A percentile compares a stretch with the other conserved stretches of the same genome.
These are phyloP conservation scores for Ormosia semicastrata DNA, from an alignment of 306 rosid genomes.

Conservation along the genomic window DNA sequence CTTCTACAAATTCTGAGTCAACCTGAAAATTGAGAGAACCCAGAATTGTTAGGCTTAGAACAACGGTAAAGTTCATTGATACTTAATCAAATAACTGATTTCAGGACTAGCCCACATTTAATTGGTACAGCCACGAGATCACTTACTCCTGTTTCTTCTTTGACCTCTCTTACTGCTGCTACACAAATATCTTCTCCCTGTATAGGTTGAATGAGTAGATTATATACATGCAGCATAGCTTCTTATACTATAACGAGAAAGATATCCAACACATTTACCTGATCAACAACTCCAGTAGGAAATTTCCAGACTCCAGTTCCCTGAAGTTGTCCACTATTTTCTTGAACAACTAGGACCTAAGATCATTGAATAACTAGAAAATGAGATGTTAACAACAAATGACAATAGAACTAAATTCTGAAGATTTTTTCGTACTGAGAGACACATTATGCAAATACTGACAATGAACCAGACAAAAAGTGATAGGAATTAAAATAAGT, in stretches of 20 bases:
- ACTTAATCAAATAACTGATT: background rate
- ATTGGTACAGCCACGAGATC: background rate
- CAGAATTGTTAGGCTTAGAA: slow-evolving; percentile 11
- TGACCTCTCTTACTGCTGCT: slow-evolving; percentile 78
- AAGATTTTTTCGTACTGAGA: background rate
- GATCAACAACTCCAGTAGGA: slow-evolving; percentile 77
- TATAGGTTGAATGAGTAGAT: slow-evolving; percentile 15
- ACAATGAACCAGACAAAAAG: background rate
- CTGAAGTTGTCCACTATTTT: slow-evolving; percentile 50
- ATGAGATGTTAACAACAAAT: background rate
- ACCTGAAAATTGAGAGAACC: slow-evolving; percentile 51
- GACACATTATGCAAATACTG: background rate
- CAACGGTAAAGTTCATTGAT: background rate
- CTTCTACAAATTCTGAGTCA: slow-evolving; percentile 69
- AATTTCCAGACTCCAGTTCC: slow-evolving; percentile 70
- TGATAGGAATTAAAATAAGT: background rate
- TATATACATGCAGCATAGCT: background rate
- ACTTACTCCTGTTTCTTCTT: slow-evolving; percentile 89
- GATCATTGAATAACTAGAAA: background rate
- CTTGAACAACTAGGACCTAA: slow-evolving; percentile 77
- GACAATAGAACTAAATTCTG: background rate
- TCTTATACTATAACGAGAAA: background rate
- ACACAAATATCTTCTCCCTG: slow-evolving; percentile 75
- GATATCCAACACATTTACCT: slow-evolving; percentile 41
- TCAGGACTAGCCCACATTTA: background rate